Evolutionary conservation across 768 basidiomycete species (phyloP).

Genomic region (Kwoniella shandongensis): DNA sequence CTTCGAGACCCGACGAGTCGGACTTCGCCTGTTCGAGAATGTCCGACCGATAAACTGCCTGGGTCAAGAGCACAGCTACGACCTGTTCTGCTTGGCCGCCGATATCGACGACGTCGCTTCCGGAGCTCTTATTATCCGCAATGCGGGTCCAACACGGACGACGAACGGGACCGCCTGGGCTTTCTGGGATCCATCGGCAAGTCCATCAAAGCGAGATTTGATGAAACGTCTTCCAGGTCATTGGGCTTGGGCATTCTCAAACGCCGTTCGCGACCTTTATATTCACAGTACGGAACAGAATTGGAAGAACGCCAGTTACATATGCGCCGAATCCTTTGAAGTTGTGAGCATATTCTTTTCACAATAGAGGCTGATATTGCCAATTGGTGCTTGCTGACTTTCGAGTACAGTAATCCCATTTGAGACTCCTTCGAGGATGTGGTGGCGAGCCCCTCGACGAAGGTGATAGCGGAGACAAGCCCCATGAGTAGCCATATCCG

Average conservation of each 20-base stretch:
- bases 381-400: no score
- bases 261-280: no score
- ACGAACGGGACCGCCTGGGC: no score
- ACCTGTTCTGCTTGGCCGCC: background rate
- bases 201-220: background rate
- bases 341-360: no score
- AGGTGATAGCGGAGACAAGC: background rate
- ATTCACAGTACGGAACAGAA: no score
- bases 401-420: no score
- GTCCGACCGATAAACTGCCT: background rate
- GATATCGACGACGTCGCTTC: background rate
- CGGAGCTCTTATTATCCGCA: background rate
- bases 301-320: no score
- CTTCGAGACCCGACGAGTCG: background rate
- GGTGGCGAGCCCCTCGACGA: no score
- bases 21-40: background rate
- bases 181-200: constrained; percentile 3
- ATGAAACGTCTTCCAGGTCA: background rate
- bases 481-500: background rate
- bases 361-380: no score
- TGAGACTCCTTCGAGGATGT: no score
- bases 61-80: background rate
- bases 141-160: background rate
- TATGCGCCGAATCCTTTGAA: no score
- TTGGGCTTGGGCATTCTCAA: constrained; percentile 7